phyloP scores from a whole-genome alignment of 2,329 filamentous ascomycete genomes.

The Pezicula carpinea region DNA sequence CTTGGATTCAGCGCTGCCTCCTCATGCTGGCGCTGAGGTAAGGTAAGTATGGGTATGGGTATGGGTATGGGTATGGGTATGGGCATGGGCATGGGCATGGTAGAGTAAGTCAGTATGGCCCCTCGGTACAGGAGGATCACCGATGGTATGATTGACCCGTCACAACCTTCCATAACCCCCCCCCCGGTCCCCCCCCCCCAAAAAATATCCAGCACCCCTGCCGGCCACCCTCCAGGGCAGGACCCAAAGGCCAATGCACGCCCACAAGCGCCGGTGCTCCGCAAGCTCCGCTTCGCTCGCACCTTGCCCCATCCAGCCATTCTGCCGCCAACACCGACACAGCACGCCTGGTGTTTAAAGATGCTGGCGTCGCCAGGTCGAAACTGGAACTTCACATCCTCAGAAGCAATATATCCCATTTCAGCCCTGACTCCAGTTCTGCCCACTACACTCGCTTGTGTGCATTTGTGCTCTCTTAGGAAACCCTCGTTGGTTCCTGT shows the following conservation, averaged over 20 bases:
- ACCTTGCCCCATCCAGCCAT: constrained; percentile 11
- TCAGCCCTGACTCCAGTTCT: constrained; percentile 11
- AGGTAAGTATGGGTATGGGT: no score
- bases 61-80: no score
- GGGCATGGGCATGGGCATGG: no score
- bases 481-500: constrained; percentile 73
- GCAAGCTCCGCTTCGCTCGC: constrained; percentile 7
- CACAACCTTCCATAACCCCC: not conserved
- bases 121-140: no score
- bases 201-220: constrained; percentile 1
- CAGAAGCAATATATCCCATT: constrained; percentile 5
- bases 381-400: constrained; percentile 15
- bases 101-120: no score
- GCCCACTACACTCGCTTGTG: constrained; percentile 27
- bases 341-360: constrained; percentile 21
- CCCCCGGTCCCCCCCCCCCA: not conserved
- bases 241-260: not conserved
- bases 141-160: no score
- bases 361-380: constrained; percentile 22
- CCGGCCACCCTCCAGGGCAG: not conserved
- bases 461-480: constrained; percentile 39
- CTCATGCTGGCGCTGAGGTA: not conserved
- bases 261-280: constrained; percentile 5
- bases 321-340: constrained; percentile 19
- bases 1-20: not conserved